phyloP scores from a whole-genome alignment of 257 asterid species.

The Plectranthus barbatus region DNA sequence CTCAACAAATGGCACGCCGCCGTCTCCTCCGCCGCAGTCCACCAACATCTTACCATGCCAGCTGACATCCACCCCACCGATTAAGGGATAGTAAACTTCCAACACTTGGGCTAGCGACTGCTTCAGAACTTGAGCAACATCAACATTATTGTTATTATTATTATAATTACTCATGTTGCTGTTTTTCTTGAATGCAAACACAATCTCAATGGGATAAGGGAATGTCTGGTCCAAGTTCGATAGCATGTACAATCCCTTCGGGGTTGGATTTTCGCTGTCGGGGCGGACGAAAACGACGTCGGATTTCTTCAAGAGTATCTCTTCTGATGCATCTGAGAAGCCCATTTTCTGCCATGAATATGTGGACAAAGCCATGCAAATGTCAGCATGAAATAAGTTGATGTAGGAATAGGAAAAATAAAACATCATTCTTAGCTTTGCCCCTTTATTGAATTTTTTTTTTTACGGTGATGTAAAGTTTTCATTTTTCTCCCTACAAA shows the following conservation, averaged over 20 bases:
- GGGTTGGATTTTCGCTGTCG: background rate
- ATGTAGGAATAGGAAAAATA: background rate
- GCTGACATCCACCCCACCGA: background rate
- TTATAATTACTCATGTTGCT: background rate
- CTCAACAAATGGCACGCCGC: background rate
- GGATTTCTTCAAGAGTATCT: background rate
- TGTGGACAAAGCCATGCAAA: background rate
- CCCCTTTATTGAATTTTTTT: too few species aligned
- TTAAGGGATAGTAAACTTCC: background rate
- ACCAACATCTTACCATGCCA: background rate
- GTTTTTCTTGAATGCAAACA: background rate
- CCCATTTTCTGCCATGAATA: background rate
- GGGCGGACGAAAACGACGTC: background rate
- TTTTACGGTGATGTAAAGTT: too few species aligned
- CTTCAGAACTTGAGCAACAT: background rate
- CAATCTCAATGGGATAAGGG: background rate
- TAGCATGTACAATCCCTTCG: background rate
- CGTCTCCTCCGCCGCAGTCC: background rate
- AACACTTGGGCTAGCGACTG: background rate
- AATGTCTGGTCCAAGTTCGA: conserved; percentile 1
- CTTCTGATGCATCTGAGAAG: background rate
- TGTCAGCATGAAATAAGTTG: too few species aligned
- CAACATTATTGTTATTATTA: background rate
- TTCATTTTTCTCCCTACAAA: too few species aligned
- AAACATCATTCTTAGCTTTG: background rate